Conservation (phyloP, 2,329 filamentous ascomycete genomes). For the Pseudocercospora vitis region DNA sequence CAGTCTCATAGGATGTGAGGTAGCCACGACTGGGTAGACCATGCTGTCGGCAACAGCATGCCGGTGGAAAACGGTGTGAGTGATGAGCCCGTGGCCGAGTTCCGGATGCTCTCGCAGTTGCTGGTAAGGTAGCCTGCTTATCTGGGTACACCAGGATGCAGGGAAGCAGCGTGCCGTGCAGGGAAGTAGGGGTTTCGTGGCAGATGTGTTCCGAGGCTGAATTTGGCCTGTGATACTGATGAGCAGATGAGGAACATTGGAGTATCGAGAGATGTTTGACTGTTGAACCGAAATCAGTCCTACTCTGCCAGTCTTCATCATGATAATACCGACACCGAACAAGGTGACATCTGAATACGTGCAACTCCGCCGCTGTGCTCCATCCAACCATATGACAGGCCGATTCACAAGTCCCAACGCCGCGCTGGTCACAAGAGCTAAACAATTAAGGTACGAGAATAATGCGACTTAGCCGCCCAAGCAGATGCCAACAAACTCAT, state of each 20-base stretch:
- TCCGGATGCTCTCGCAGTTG: no score
- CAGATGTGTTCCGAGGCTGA: neutral
- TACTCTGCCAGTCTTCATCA: neutral
- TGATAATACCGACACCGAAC: no score
- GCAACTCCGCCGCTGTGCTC: conserved; percentile 9
- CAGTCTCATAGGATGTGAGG: neutral
- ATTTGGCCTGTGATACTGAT: neutral
- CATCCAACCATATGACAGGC: neutral
- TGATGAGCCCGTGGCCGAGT: no score
- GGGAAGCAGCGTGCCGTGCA: neutral
- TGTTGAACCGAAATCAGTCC: neutral
- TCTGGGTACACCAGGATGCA: neutral
- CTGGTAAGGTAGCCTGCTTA: neutral
- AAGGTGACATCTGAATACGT: neutral
- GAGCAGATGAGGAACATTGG: neutral
- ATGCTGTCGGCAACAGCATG: no score
- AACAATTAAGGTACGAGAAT: neutral
- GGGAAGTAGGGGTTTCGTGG: neutral
- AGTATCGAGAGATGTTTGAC: neutral
- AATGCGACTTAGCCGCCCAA: conserved; percentile 41
- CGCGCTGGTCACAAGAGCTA: conserved; percentile 7
- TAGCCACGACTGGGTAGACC: no score
- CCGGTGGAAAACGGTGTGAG: no score
- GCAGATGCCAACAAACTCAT: conserved; percentile 68
- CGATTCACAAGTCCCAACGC: conserved; percentile 7